A percentile compares a stretch with the other conserved stretches of the same genome.
Conservation (phyloP, 1,284 basidiomycete species). For the Bjerkandera adusta region DNA sequence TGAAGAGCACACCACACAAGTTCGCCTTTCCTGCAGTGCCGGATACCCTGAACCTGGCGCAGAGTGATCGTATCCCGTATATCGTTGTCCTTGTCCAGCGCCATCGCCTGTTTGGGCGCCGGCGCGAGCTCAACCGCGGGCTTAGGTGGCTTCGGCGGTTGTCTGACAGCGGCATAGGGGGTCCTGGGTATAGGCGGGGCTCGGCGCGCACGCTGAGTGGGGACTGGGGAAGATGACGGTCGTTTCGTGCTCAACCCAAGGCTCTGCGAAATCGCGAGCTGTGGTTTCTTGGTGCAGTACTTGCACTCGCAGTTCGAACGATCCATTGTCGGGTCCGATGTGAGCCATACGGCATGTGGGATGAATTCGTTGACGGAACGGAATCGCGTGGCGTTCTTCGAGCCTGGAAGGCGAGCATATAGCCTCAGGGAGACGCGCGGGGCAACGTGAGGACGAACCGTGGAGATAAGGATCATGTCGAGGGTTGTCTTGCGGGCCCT, state of each 20-base stretch:
- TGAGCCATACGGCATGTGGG: constrained; percentile 79
- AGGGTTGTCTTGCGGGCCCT: constrained; percentile 49
- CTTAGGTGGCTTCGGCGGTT: constrained; percentile 41
- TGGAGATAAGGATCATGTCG: constrained; percentile 76
- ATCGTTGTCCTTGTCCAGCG: constrained; percentile 59
- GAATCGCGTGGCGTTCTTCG: constrained; percentile 47
- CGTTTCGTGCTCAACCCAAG: constrained; percentile 38
- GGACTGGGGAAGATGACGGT: constrained; percentile 10
- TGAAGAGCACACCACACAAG: constrained; percentile 70
- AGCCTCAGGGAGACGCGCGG: background rate
- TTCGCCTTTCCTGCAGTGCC: constrained; percentile 67
- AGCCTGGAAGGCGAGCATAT: constrained; percentile 38
- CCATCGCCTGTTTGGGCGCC: constrained; percentile 48
- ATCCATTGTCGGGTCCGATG: constrained; percentile 49
- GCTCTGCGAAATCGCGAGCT: constrained; percentile 62
- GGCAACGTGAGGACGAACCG: constrained; percentile 43
- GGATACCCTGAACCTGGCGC: constrained; percentile 39
- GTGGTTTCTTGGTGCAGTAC: constrained; percentile 70
- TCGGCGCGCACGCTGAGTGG: background rate
- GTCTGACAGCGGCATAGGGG: constrained; percentile 52
- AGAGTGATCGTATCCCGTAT: constrained; percentile 48
- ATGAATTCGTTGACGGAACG: constrained; percentile 80
- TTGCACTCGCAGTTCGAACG: constrained; percentile 67
- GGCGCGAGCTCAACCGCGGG: constrained; percentile 30
- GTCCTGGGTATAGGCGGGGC: constrained; percentile 9